Percentiles rank a stretch among this genome's conserved stretches.
Evolutionary conservation across 495 filamentous ascomycete species (phyloP).

Genomic region (Neurospora africana): DNA sequence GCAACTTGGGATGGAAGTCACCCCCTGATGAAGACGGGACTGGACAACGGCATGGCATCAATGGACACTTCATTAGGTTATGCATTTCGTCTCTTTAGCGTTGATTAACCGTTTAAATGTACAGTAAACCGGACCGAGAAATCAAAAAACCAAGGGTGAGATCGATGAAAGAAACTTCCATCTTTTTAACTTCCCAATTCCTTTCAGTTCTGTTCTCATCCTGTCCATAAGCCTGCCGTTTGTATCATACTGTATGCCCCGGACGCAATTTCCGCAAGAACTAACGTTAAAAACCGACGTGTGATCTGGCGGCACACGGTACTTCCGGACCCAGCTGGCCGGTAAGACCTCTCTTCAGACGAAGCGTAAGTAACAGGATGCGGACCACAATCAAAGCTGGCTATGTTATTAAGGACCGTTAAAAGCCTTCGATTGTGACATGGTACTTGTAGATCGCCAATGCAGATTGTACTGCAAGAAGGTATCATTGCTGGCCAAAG

Average conservation of each 20-base stretch:
- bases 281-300: neutral
- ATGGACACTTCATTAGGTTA: neutral
- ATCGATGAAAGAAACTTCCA: neutral
- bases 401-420: neutral
- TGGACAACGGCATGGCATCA: neutral
- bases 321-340: neutral
- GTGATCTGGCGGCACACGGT: neutral
- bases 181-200: neutral
- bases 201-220: neutral
- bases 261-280: neutral
- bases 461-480: neutral
- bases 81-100: neutral
- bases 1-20: neutral
- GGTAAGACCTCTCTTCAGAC: neutral
- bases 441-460: neutral
- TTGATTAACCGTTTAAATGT: neutral
- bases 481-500: neutral
- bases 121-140: neutral
- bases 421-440: neutral
- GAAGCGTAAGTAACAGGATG: neutral
- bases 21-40: neutral
- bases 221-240: neutral
- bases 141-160: neutral
- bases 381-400: neutral
- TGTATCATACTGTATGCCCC: neutral